phyloP scores from a whole-genome alignment of 148 eudicot species.

The Spergularia marina region DNA sequence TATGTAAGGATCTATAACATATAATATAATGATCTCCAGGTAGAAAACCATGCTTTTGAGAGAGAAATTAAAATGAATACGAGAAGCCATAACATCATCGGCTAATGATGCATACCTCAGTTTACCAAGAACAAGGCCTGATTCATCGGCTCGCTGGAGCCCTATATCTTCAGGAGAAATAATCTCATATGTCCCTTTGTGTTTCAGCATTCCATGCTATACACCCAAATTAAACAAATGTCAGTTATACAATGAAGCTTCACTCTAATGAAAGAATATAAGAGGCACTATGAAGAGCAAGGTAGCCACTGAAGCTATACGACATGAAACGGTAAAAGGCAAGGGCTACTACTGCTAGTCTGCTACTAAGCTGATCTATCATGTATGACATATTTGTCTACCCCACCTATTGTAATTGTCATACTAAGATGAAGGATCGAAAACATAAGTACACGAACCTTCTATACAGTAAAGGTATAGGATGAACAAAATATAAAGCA shows the following conservation, averaged over 20 bases:
- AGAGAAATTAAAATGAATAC: not conserved
- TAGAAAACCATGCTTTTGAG: not conserved
- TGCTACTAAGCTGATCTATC: no score
- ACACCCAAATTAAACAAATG: constrained; percentile 20
- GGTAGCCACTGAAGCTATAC: no score
- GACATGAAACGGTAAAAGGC: no score
- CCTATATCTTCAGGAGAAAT: constrained; percentile 97
- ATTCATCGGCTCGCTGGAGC: constrained; percentile 72
- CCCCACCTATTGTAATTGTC: no score
- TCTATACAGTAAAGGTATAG: no score
- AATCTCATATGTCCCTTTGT: constrained; percentile 83
- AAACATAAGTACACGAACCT: no score
- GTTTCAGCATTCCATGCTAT: constrained; percentile 95
- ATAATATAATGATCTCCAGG: not conserved
- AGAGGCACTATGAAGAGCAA: not conserved
- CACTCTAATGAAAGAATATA: not conserved
- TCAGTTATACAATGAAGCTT: not conserved
- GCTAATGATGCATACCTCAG: constrained; percentile 52
- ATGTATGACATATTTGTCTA: no score
- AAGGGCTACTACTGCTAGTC: no score
- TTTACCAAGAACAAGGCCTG: constrained; percentile 96
- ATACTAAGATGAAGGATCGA: no score
- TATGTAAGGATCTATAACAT: no score
- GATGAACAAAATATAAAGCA: no score
- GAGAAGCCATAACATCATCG: not conserved